Evolutionary conservation across 202 grass and related monocot genomes (phyloP).

Genomic region (Bolboschoenoplectus hybrid): DNA sequence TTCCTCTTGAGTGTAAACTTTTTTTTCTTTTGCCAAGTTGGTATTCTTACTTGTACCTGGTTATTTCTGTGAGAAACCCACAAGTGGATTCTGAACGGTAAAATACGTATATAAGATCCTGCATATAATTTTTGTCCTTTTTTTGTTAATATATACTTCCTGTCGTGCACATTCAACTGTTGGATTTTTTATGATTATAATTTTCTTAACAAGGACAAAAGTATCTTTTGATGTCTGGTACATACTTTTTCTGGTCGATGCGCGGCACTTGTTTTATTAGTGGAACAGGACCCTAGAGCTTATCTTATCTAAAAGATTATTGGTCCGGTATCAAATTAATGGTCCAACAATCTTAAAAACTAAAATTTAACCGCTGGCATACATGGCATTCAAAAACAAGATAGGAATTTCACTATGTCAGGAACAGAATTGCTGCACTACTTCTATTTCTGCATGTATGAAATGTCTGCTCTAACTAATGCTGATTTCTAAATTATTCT

Average conservation of each 20-base stretch:
- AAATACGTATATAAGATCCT: conserved; percentile 29
- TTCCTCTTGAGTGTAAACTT: conserved; percentile 31
- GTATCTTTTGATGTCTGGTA: neutral
- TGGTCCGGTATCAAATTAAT: neutral
- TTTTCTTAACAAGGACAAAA: conserved; percentile 1
- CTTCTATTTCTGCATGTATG: too few species aligned
- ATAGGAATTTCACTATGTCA: too few species aligned
- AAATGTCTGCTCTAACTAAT: too few species aligned
- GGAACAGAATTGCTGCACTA: too few species aligned
- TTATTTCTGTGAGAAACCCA: conserved; percentile 24
- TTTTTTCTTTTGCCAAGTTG: neutral
- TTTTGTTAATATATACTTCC: conserved; percentile 9
- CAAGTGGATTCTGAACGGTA: conserved; percentile 27
- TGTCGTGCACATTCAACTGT: neutral
- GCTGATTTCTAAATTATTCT: too few species aligned
- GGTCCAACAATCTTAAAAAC: too few species aligned
- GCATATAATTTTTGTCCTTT: neutral
- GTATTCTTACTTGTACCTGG: conserved; percentile 28
- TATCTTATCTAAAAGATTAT: neutral
- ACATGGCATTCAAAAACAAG: too few species aligned
- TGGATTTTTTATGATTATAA: conserved; percentile 13
- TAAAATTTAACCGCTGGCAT: too few species aligned
- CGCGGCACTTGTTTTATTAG: neutral
- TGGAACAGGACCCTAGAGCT: neutral
- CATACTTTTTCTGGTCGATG: neutral